phyloP scores from a whole-genome alignment of 2,329 filamentous ascomycete species.

The Cadophora sp. region DNA sequence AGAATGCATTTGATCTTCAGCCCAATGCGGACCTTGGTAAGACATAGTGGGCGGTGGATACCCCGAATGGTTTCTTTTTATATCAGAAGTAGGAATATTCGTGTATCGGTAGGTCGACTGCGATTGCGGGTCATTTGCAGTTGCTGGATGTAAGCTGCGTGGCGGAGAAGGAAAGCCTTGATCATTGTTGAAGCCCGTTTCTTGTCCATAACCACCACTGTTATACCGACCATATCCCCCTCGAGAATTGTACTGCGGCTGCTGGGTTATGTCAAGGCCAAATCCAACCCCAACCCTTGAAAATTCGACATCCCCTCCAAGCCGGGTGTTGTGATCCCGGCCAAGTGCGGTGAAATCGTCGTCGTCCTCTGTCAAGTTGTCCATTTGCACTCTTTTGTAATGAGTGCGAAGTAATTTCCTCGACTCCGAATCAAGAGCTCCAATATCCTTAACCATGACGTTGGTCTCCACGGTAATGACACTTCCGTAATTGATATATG shows the following conservation, averaged over 20 bases:
- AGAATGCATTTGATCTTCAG: too few species aligned
- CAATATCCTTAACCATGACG: conserved; percentile 40
- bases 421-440: conserved; percentile 33
- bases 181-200: too few species aligned
- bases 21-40: too few species aligned
- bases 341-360: background rate
- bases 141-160: too few species aligned
- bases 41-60: too few species aligned
- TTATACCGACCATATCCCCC: background rate
- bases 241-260: background rate
- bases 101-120: too few species aligned
- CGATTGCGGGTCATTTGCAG: too few species aligned
- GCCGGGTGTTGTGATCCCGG: background rate
- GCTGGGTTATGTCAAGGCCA: background rate
- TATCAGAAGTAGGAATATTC: too few species aligned
- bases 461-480: conserved; percentile 36
- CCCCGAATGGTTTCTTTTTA: too few species aligned
- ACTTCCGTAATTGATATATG: conserved; percentile 36
- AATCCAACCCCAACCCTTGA: conserved; percentile 11
- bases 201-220: too few species aligned
- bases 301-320: background rate
- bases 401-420: conserved; percentile 22
- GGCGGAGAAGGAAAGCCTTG: too few species aligned
- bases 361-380: conserved; percentile 14
- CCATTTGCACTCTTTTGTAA: conserved; percentile 19